Evolutionary conservation across 176 grass and related monocot genomes (phyloP), one percentile per base, ranked within the genome.

Genomic region (Lolium rigidum): DNA sequence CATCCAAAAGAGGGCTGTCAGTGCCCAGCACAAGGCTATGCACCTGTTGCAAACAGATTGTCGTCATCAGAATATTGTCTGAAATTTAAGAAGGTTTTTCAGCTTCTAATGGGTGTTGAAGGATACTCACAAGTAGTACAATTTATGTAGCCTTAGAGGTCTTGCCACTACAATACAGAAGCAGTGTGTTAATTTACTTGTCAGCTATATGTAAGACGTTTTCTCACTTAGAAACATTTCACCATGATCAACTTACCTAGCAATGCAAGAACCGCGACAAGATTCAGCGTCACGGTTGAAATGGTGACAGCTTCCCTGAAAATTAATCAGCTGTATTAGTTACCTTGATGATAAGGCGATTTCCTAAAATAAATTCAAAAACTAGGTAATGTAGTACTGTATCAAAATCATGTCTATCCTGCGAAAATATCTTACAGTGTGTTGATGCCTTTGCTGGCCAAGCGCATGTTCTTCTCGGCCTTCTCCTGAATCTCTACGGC

Each of bases 261-360:
- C 77, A 94, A 80, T 37, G 57, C 35, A 44, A 98, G 66, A 46
- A 94, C 21, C 0, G 24, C 59, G 8, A 83, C 31, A 81, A 99
- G 65, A 51, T 99, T 99, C 46, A 94, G 68, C 13, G 78, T 43
- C 61, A 94, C 71, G 10, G 83, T 86, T 58, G 80, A 67, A 86
- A 93, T 92, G 16, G 92, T 99, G 39, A 96, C 90, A 62, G 72
- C 65, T 82, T 91, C 88, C 80, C 94, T 96, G 88, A 46, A 88
- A 82, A 77, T 10, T 4, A 55, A 55, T 35, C 10, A 10, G 0
- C 9, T 69, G 5, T 7, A 10, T 91, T 31, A 91, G 60, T 62
- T 83, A 1, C 11, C n/a, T 67, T 84, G 14, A 38, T 21, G 8
- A 43, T 68, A 10, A 18, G 39, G 7, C 50, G 25, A 39, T 31